A percentile compares a stretch with the other conserved stretches of the same genome.
These are phyloP conservation scores for Cystofilobasidium macerans DNA, from an alignment of 768 basidiomycete genomes.

Conservation along the genomic window DNA sequence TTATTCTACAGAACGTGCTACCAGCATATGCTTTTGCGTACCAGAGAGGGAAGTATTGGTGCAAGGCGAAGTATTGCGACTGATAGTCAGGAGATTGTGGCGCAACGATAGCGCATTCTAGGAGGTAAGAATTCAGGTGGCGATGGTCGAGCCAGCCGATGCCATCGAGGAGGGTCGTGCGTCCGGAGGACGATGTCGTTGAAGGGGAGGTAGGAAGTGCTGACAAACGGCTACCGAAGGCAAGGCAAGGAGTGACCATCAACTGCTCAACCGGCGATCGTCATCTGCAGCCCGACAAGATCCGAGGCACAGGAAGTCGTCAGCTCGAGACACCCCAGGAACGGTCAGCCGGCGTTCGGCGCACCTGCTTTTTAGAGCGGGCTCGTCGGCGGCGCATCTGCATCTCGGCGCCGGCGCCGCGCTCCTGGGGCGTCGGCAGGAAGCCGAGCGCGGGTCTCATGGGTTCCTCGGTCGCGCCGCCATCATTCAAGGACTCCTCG, in stretches of 20 bases:
- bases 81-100: no score
- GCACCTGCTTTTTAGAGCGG: background rate
- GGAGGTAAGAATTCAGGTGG: no score
- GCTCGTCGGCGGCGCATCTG: conserved; percentile 5
- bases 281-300: background rate
- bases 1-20: no score
- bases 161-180: no score
- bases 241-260: background rate
- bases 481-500: background rate
- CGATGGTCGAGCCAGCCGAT: no score
- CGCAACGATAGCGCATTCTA: no score
- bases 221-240: background rate
- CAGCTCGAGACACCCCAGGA: background rate
- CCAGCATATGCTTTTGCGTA: no score
- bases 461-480: conserved; percentile 25
- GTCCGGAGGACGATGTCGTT: no score
- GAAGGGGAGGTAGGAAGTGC: no score
- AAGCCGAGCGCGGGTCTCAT: conserved; percentile 43
- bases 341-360: background rate
- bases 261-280: background rate
- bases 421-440: conserved; percentile 39
- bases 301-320: background rate
- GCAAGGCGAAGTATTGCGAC: no score
- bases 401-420: background rate
- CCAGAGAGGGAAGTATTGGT: no score